A percentile compares a stretch with the other conserved stretches of the same genome.
Evolutionary conservation across 345 rosid genomes (phyloP).

Genomic region (Mallotus nudiflorus): DNA sequence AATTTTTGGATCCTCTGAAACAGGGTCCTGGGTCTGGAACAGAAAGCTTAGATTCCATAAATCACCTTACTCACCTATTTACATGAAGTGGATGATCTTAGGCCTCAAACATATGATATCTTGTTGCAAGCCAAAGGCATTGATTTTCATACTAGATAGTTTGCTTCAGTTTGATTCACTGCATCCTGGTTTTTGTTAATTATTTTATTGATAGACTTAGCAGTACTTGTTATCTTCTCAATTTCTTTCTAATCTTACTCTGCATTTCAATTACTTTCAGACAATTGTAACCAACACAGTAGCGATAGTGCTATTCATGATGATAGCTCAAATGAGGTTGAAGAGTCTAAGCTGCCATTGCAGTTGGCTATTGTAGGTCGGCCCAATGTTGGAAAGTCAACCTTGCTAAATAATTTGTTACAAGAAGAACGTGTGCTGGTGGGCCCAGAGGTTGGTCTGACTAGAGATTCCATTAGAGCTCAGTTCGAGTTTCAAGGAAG

Average conservation of each 20-base stretch:
- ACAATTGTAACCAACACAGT: conserved; percentile 32
- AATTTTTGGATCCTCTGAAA: not conserved
- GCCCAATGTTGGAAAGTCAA: conserved; percentile 97
- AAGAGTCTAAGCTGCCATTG: conserved; percentile 72
- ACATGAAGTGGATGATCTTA: not conserved
- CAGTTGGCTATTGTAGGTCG: conserved; percentile 94
- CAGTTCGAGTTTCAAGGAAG: conserved; percentile 79
- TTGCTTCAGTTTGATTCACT: not conserved
- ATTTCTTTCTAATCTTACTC: conserved; percentile 13
- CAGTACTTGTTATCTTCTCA: not conserved
- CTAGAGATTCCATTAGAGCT: conserved; percentile 91
- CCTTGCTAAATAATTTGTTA: conserved; percentile 75
- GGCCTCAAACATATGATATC: not conserved
- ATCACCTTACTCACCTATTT: not conserved
- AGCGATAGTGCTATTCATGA: conserved; percentile 23
- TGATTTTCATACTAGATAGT: not conserved
- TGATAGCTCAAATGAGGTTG: conserved; percentile 44
- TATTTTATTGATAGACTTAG: not conserved
- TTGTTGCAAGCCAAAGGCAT: not conserved
- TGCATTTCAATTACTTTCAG: conserved; percentile 33
- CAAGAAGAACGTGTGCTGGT: conserved; percentile 96
- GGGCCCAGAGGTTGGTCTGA: conserved; percentile 96
- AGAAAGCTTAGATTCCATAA: not conserved
- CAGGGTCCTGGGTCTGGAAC: not conserved
- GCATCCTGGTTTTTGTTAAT: not conserved